Percentiles rank a stretch among this genome's conserved stretches.
These are phyloP conservation scores for Bassia scoparia DNA, from an alignment of 148 eudicot genomes.

Conservation along the genomic window DNA sequence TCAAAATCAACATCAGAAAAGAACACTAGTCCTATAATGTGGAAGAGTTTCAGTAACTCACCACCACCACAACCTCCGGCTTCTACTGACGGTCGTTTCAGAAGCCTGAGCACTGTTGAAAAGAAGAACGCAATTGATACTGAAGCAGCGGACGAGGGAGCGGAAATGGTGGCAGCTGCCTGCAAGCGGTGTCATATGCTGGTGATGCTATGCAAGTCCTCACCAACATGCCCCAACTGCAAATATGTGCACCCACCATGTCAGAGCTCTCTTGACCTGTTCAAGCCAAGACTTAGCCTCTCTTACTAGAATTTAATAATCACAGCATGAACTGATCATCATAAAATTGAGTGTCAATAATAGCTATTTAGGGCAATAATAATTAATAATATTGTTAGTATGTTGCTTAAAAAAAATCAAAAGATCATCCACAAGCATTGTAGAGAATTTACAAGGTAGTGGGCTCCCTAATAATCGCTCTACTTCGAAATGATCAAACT, in stretches of 20 bases:
- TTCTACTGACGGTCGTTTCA: conserved; percentile 12
- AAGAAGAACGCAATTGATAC: conserved; percentile 4
- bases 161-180: conserved; percentile 74
- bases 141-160: conserved; percentile 10
- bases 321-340: conserved; percentile 15
- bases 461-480: neutral
- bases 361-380: conserved; percentile 21
- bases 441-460: conserved; percentile 12
- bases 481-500: conserved; percentile 14
- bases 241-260: conserved; percentile 76
- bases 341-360: conserved; percentile 27
- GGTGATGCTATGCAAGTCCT: conserved; percentile 79
- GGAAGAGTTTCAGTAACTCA: conserved; percentile 19
- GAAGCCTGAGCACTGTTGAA: conserved; percentile 6
- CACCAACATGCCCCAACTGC: conserved; percentile 91
- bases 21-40: neutral
- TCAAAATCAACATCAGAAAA: conserved; percentile 21
- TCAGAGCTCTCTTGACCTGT: conserved; percentile 35
- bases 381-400: conserved; percentile 7
- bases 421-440: conserved; percentile 4
- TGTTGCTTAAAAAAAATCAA: neutral
- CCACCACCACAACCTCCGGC: conserved; percentile 17
- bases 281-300: conserved; percentile 53
- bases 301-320: conserved; percentile 32
- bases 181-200: conserved; percentile 88